Base-by-base conservation (phyloP, 2,329 filamentous ascomycete species). In the Pyrenophora seminiperda region DNA sequence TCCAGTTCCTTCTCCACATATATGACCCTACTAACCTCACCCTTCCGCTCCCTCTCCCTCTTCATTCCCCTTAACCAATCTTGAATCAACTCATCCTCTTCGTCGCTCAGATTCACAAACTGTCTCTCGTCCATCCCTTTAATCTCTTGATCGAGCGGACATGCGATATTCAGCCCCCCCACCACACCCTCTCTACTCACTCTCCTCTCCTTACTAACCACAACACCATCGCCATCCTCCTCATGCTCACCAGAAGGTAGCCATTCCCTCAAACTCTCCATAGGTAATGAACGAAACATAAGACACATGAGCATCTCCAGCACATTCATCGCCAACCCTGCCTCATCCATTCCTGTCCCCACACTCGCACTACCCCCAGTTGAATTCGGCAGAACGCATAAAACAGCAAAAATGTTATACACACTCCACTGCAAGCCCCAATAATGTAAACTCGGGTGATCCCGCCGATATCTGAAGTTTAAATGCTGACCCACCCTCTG, bases 291-390 rank as follows among this genome's bases (percentile, higher is more conserved):
- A 13, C 64, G 59, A 34, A 73, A 71, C 0, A 70, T 38, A n/a
- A 73, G 53, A 48, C 59, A 57, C 53, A 66, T 67, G 67, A 70
- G 72, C 67, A 71, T 71, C 41, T 73, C 71, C 13, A 73, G 34
- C 5, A 73, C 34, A 47, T 73, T 73, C 9, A 71, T 33, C 2
- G 72, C 15, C 3, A 73, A 29, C 2, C 48, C 58, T 3, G 59
- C 60, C 18, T 54, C 53, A 9, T 70, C 68, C 62, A 67, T 67
- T 0, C 66, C 66, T 0, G 58, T 34, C 5, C 34, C 31, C 41
- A 55, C 45, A 46, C 54, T 9, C 36, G 39, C 3, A 40, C 9
- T 40, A 1, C 44, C n/a, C 20, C 20, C 20, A 22, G 20, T 7
- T 7, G 20, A n/a, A n/a, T 22, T 38, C 0, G 66, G 66, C 0